These are phyloP conservation scores for Aspergillus awamori DNA, from an alignment of 2,329 filamentous ascomycete genomes.

Conservation along the genomic window DNA sequence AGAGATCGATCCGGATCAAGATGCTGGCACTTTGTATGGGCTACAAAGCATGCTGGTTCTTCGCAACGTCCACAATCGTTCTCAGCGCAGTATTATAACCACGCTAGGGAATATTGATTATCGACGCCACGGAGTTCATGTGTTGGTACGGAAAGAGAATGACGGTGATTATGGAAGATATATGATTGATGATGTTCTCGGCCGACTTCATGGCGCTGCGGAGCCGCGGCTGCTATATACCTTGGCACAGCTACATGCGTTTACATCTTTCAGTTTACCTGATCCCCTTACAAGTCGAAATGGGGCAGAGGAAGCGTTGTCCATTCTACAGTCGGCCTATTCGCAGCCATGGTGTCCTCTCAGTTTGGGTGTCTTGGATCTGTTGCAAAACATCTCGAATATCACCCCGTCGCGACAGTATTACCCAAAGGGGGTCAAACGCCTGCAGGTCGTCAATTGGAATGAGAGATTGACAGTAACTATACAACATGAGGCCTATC, in stretches of 20 bases:
- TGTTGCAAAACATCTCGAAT: slow-evolving; percentile 33
- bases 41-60: slow-evolving; percentile 62
- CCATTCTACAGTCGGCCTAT: slow-evolving; percentile 53
- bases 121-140: slow-evolving; percentile 45
- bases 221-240: slow-evolving; percentile 59
- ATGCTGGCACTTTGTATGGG: slow-evolving; percentile 63
- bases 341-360: slow-evolving; percentile 55
- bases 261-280: slow-evolving; percentile 60
- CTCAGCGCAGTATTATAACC: slow-evolving; percentile 56
- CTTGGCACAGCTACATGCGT: slow-evolving; percentile 63
- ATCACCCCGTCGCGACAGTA: slow-evolving; percentile 45
- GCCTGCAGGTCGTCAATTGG: slow-evolving; percentile 53
- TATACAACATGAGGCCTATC: slow-evolving; percentile 46
- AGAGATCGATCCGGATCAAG: slow-evolving; percentile 60
- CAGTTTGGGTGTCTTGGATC: neutral
- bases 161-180: slow-evolving; percentile 53
- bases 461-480: slow-evolving; percentile 39
- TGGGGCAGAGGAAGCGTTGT: slow-evolving; percentile 63
- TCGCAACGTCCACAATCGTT: slow-evolving; percentile 45
- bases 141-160: slow-evolving; percentile 43
- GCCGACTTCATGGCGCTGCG: slow-evolving; percentile 59
- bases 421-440: slow-evolving; percentile 47
- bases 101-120: slow-evolving; percentile 49
- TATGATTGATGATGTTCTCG: slow-evolving; percentile 57
- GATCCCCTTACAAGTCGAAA: slow-evolving; percentile 63